Conservation (phyloP, 441 rosid genomes). For the Brassica balearica region DNA sequence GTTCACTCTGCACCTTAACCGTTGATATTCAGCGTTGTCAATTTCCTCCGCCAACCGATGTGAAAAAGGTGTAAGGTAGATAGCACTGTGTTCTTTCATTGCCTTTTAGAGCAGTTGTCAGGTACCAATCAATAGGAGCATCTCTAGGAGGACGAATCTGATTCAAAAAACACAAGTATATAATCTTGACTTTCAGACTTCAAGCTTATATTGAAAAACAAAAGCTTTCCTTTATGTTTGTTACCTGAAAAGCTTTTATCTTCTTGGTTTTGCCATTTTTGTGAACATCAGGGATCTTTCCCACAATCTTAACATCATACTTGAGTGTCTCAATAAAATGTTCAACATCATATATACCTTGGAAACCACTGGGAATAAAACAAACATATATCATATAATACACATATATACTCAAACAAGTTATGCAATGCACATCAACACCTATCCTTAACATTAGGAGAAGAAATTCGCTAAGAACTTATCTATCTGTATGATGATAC, state of each 20-base stretch:
- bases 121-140: slow-evolving; percentile 88
- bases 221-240: slow-evolving; percentile 10
- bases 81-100: too few relatives aligned
- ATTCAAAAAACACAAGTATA: too few relatives aligned
- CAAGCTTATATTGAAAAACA: slow-evolving; percentile 3
- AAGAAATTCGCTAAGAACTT: slow-evolving; percentile 7
- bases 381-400: not conserved
- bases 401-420: not conserved
- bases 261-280: slow-evolving; percentile 90
- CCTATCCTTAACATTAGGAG: slow-evolving; percentile 2
- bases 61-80: slow-evolving; percentile 67
- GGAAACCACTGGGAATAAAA: slow-evolving; percentile 72
- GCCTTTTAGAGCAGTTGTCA: too few relatives aligned
- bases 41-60: slow-evolving; percentile 97
- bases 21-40: slow-evolving; percentile 84
- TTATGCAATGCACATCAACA: slow-evolving; percentile 4
- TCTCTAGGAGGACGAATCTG: slow-evolving; percentile 95
- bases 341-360: slow-evolving; percentile 92
- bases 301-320: slow-evolving; percentile 86
- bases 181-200: slow-evolving; percentile 16
- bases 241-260: slow-evolving; percentile 86
- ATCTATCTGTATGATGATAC: slow-evolving; percentile 7
- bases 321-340: slow-evolving; percentile 79
- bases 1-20: slow-evolving; percentile 95
- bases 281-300: slow-evolving; percentile 80